A percentile compares a stretch with the other conserved stretches of the same genome.
Conservation (phyloP, 305 asterid species). For the Withania somnifera region DNA sequence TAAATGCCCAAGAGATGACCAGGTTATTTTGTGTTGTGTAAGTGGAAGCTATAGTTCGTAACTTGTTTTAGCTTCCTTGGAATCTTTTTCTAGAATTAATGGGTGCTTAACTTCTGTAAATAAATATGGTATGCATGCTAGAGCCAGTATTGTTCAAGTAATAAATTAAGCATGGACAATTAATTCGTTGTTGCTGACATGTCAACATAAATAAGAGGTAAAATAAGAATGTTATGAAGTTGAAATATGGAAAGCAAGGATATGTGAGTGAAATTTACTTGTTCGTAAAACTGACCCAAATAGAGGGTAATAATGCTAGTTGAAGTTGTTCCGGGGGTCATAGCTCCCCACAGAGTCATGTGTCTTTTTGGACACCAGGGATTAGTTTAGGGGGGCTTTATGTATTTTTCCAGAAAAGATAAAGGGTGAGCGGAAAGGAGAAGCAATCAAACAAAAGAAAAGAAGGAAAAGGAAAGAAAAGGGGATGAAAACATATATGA, state of each 20-base stretch:
- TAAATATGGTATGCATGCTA: not conserved
- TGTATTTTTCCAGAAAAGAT: not conserved
- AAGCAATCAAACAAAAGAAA: not conserved
- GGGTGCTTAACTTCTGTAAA: not conserved
- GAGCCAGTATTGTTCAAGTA: not conserved
- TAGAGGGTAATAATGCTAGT: not conserved
- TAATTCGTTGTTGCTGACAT: not conserved
- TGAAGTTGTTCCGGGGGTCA: not conserved
- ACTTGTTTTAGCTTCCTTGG: not conserved
- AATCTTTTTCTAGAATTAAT: not conserved
- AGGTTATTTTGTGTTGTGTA: not conserved
- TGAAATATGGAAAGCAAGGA: not conserved
- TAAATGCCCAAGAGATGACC: not conserved
- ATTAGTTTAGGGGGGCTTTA: not conserved
- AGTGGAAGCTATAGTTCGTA: not conserved
- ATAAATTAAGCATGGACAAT: not conserved
- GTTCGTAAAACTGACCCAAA: not conserved
- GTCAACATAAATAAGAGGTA: not conserved
- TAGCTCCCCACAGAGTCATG: not conserved
- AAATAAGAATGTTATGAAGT: not conserved
- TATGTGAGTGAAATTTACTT: no score
- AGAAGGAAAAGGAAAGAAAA: not conserved
- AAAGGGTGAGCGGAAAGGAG: not conserved
- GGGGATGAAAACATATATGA: not conserved
- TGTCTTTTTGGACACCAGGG: not conserved